Percentiles rank a stretch among this genome's conserved stretches.
Conservation (phyloP, 2,329 filamentous ascomycete genomes). For the Sclerotinia glacialis region DNA sequence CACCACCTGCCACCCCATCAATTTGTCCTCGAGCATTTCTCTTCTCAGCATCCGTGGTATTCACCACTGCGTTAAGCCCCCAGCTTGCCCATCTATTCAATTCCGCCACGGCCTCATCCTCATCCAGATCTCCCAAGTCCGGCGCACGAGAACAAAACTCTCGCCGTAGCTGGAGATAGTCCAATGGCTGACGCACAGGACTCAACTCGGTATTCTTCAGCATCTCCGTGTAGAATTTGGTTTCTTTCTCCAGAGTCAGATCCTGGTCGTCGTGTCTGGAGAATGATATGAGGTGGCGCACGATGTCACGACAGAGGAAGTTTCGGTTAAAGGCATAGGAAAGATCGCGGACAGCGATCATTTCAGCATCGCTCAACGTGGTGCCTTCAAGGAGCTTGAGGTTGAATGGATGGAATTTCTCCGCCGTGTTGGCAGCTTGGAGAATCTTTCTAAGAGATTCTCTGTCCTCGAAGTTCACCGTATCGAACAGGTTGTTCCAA, state of each 20-base stretch:
- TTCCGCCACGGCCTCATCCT: not conserved
- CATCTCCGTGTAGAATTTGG: not conserved
- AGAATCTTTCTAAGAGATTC: not conserved
- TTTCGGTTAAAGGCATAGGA: conserved; percentile 10
- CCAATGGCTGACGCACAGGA: not conserved
- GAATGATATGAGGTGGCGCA: not conserved
- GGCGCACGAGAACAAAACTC: not conserved
- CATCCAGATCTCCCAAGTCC: not conserved
- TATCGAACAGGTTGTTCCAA: conserved; percentile 1
- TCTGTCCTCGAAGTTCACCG: not conserved
- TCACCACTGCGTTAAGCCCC: rapidly evolving
- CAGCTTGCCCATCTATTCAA: not conserved
- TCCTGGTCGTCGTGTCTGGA: not conserved
- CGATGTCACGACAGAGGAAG: not conserved
- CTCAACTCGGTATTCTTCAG: not conserved
- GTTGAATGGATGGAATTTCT: conserved; percentile 3
- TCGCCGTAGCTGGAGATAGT: not conserved
- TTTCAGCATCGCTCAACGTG: not conserved
- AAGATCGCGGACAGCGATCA: not conserved
- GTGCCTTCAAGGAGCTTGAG: not conserved
- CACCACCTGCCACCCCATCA: rapidly evolving
- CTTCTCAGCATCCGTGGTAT: rapidly evolving
- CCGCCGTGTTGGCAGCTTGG: not conserved
- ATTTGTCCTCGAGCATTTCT: rapidly evolving
- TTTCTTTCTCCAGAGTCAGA: not conserved